Evolutionary conservation across 2,329 filamentous ascomycete species (phyloP), one percentile per base, ranked within the genome.

Genomic region (Sarocladiaceae sp.): DNA sequence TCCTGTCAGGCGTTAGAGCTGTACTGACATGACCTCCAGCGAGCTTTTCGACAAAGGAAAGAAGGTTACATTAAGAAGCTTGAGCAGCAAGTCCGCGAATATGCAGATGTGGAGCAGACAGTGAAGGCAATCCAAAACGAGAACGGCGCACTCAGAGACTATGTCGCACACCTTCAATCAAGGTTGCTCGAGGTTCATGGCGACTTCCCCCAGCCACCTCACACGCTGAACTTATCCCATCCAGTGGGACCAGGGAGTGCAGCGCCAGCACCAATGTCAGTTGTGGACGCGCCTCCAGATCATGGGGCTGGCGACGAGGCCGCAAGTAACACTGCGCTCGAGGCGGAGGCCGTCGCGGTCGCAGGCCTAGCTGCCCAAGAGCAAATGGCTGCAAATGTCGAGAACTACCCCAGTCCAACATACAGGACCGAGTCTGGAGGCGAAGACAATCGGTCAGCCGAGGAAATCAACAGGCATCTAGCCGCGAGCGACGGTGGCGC

Each of bases 31-130:
- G 20, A 17, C 3, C 20, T 17, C 3, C 62, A 99, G 93, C 84
- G 94, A 67, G 94, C 94, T 37, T 99, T 99, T 72, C 89, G 94
- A 37, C 92, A 97, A 72, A 88, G 94, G 57, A 99, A 99, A 68
- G 94, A 99, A 71, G 89, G 90, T 42, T 97, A 99, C 68, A 99
- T 99, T 69, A 96, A 96, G 75, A 95, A 96, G 68, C 80, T 99
- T 6, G 94, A 99, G 71, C 88, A 94, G 65, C 90, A 97, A 66
- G 90, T 97, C 50, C 86, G 90, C 62, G 89, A 94, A 26, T 88
- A 84, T 58, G 79, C 83, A 59, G 79, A 83, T 17, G 82, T 96
- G 69, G 88, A 91, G 59, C 81, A 88, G 56, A 83, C 81, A 52
- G 90, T 83, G 70, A 94, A 96, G 68, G 74, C 79, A n/a, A 73